Percentiles rank a stretch among this genome's conserved stretches.
These are phyloP conservation scores for Gnaphalium uliginosum DNA, from an alignment of 129 eudicot genomes.

Conservation along the genomic window DNA sequence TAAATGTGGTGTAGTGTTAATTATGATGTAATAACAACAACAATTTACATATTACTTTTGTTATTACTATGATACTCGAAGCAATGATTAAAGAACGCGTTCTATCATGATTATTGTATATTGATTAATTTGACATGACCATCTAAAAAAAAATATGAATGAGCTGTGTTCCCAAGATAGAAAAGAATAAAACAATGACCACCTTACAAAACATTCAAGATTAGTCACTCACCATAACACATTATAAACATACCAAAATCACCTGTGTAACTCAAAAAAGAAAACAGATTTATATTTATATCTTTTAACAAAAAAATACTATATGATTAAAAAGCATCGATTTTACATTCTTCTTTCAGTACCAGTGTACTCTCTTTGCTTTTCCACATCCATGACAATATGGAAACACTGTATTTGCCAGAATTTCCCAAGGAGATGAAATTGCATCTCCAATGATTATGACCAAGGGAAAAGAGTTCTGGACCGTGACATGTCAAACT, in stretches of 20 bases:
- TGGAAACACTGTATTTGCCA: constrained; percentile 33
- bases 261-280: constrained; percentile 24
- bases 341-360: constrained; percentile 25
- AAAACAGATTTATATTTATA: background rate
- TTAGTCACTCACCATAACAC: constrained; percentile 18
- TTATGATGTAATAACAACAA: too few relatives aligned
- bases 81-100: too few relatives aligned
- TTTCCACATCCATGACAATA: constrained; percentile 28
- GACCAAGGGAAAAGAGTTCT: constrained; percentile 22
- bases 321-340: constrained; percentile 12
- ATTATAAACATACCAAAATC: constrained; percentile 24
- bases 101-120: too few relatives aligned
- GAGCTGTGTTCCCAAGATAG: too few relatives aligned
- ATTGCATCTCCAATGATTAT: constrained; percentile 39
- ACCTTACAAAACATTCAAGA: constrained; percentile 15
- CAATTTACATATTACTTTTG: too few relatives aligned
- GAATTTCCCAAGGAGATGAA: constrained; percentile 38
- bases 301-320: constrained; percentile 1
- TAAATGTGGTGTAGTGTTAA: too few relatives aligned
- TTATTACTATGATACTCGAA: too few relatives aligned
- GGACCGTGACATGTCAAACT: constrained; percentile 7
- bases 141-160: too few relatives aligned
- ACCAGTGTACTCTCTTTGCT: constrained; percentile 27
- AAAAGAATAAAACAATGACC: too few relatives aligned
- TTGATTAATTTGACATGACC: too few relatives aligned